Percentiles rank a stretch among this genome's conserved stretches.
These are phyloP conservation scores for Lactarius akahatsu DNA, from an alignment of 768 basidiomycete genomes.

Conservation along the genomic window DNA sequence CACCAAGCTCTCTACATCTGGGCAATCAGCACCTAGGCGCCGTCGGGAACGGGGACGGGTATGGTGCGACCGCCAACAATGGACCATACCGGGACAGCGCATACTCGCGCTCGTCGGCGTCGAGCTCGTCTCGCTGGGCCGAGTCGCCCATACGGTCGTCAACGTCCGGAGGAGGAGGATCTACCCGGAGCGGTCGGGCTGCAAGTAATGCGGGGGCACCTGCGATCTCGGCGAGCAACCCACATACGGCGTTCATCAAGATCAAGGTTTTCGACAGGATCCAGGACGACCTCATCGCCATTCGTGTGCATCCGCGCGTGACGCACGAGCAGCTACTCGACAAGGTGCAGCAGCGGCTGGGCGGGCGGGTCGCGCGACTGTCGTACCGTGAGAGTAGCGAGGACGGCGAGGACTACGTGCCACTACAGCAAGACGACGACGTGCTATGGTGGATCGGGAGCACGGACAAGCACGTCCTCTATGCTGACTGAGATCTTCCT, in stretches of 20 bases:
- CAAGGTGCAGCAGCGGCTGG: slow-evolving; percentile 87
- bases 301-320: slow-evolving; percentile 92
- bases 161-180: slow-evolving; percentile 47
- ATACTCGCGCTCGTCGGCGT: slow-evolving; percentile 37
- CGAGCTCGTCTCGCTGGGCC: slow-evolving; percentile 27
- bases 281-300: slow-evolving; percentile 94
- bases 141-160: slow-evolving; percentile 38
- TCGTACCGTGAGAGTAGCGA: slow-evolving; percentile 73
- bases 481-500: slow-evolving; percentile 54
- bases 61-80: slow-evolving; percentile 6
- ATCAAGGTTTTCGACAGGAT: slow-evolving; percentile 96
- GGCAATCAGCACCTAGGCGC: slow-evolving; percentile 16
- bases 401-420: slow-evolving; percentile 62
- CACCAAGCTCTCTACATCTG: slow-evolving; percentile 9
- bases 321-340: slow-evolving; percentile 83
- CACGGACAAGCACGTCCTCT: slow-evolving; percentile 81
- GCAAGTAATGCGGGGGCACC: slow-evolving; percentile 60
- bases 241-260: slow-evolving; percentile 89
- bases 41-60: slow-evolving; percentile 5
- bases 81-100: slow-evolving; percentile 32
- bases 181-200: slow-evolving; percentile 55
- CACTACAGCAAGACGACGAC: slow-evolving; percentile 60
- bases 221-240: slow-evolving; percentile 72
- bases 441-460: slow-evolving; percentile 72
- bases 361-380: slow-evolving; percentile 64